A percentile compares a stretch with the other conserved stretches of the same genome.
phyloP scores from a whole-genome alignment of 2,329 filamentous ascomycete genomes.

The Nakataea oryzae region DNA sequence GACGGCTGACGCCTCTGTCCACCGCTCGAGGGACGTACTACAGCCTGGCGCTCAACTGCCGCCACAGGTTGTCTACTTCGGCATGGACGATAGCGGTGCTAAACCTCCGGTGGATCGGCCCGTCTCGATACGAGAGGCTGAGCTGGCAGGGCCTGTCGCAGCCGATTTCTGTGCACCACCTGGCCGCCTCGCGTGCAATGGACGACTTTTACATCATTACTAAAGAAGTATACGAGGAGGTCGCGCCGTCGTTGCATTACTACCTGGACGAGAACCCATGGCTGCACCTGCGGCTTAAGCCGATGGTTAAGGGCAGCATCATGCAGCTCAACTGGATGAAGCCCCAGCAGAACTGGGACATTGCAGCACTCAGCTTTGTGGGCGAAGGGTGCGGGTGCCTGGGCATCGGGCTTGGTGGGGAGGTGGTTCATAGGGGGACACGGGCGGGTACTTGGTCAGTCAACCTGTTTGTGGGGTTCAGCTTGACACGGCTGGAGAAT shows the following conservation, averaged over 20 bases:
- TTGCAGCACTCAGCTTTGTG: not conserved
- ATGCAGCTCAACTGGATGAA: not conserved
- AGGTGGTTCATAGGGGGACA: not conserved
- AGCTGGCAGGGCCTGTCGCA: not conserved
- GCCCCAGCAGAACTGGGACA: not conserved
- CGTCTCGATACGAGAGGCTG: not conserved
- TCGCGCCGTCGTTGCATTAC: not conserved
- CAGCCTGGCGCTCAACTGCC: not conserved
- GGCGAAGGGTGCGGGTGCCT: not conserved
- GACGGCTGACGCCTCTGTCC: not conserved
- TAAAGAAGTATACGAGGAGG: not conserved
- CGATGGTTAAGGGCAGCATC: not conserved
- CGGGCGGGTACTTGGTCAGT: not conserved
- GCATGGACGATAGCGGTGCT: not conserved
- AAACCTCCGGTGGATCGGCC: not conserved
- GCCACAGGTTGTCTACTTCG: not conserved
- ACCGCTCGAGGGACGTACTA: not conserved
- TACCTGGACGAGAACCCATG: not conserved
- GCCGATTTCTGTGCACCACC: not conserved
- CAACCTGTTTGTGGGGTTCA: constrained; percentile 6
- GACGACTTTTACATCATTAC: not conserved
- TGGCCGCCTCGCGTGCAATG: not conserved
- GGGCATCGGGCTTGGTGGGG: not conserved
- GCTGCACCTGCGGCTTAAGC: not conserved
- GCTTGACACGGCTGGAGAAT: constrained; percentile 5